A percentile compares a stretch with the other conserved stretches of the same genome.
Conservation (phyloP, 345 rosid species). For the Eutrema heterophyllum region DNA sequence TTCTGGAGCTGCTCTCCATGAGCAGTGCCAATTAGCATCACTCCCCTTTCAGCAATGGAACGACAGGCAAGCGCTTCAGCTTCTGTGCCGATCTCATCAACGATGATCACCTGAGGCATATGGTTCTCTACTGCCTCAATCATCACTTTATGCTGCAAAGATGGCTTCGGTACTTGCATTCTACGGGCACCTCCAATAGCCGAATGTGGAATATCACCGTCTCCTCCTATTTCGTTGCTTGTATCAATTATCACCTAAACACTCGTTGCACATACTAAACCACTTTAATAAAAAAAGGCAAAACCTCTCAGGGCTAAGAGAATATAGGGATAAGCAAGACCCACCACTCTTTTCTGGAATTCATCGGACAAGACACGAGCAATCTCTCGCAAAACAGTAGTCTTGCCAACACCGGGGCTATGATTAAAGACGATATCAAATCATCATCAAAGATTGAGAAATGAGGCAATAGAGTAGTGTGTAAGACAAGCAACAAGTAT, state of each 20-base stretch:
- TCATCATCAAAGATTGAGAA: neutral
- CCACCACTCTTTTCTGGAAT: conserved; percentile 59
- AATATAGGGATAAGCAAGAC: neutral
- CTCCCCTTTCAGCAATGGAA: conserved; percentile 63
- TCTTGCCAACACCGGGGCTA: conserved; percentile 78
- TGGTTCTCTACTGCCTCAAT: conserved; percentile 75
- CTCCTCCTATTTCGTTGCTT: conserved; percentile 77
- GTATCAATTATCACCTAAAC: conserved; percentile 64
- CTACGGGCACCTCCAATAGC: conserved; percentile 76
- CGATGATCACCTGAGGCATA: conserved; percentile 70
- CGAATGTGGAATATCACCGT: conserved; percentile 67
- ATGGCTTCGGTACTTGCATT: conserved; percentile 67
- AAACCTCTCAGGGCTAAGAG: neutral
- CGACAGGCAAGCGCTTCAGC: conserved; percentile 67
- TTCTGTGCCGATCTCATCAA: conserved; percentile 68
- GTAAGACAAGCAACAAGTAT: neutral
- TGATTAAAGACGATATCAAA: neutral
- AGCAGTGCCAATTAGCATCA: conserved; percentile 64
- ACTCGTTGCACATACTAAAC: neutral
- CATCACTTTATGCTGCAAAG: conserved; percentile 67
- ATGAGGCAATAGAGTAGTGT: neutral
- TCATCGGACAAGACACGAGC: conserved; percentile 63
- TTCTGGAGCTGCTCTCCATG: conserved; percentile 63
- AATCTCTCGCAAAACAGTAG: conserved; percentile 61
- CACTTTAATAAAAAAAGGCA: neutral